A percentile compares a stretch with the other conserved stretches of the same genome.
Evolutionary conservation across 2,329 filamentous ascomycete genomes (phyloP).

Genomic region (Clarireedia homoeocarpa): DNA sequence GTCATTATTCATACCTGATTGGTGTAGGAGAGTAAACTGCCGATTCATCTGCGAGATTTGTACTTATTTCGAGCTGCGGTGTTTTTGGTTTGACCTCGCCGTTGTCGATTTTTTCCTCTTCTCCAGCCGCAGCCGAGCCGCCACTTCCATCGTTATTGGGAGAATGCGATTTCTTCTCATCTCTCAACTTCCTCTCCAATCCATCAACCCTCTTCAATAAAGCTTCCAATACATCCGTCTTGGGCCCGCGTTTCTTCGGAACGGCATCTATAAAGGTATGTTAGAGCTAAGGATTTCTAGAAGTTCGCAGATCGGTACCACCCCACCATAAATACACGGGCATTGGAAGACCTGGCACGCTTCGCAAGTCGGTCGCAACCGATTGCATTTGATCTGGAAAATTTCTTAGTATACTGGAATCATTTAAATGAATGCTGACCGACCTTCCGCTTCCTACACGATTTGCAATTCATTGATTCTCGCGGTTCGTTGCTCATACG

Average conservation of each 20-base stretch:
- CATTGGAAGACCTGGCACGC: slow-evolving; percentile 86
- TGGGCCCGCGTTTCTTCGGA: slow-evolving; percentile 82
- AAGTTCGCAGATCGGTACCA: slow-evolving; percentile 35
- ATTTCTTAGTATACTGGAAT: slow-evolving; percentile 18
- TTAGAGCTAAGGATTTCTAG: slow-evolving; percentile 2
- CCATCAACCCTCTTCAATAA: slow-evolving; percentile 79
- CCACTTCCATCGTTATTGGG: slow-evolving; percentile 17
- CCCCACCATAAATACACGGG: slow-evolving; percentile 76
- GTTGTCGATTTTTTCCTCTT: slow-evolving; percentile 20
- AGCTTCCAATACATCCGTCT: slow-evolving; percentile 82
- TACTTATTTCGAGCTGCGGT: slow-evolving; percentile 31
- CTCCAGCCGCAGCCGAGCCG: slow-evolving; percentile 11
- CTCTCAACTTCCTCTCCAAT: slow-evolving; percentile 70
- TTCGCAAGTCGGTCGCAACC: slow-evolving; percentile 75
- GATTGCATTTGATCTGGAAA: slow-evolving; percentile 81
- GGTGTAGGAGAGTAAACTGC: slow-evolving; percentile 38
- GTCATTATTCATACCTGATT: slow-evolving; percentile 29
- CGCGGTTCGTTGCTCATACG: slow-evolving; percentile 49
- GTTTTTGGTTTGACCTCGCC: slow-evolving; percentile 32
- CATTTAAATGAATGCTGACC: slow-evolving; percentile 20
- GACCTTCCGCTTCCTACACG: slow-evolving; percentile 87
- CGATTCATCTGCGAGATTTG: slow-evolving; percentile 31
- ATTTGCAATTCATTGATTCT: slow-evolving; percentile 95
- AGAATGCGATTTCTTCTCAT: slow-evolving; percentile 44
- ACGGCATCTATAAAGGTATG: slow-evolving; percentile 58